A percentile compares a stretch with the other conserved stretches of the same genome.
Evolutionary conservation across 345 rosid genomes (phyloP).

Genomic region (Rhodamnia argentea): DNA sequence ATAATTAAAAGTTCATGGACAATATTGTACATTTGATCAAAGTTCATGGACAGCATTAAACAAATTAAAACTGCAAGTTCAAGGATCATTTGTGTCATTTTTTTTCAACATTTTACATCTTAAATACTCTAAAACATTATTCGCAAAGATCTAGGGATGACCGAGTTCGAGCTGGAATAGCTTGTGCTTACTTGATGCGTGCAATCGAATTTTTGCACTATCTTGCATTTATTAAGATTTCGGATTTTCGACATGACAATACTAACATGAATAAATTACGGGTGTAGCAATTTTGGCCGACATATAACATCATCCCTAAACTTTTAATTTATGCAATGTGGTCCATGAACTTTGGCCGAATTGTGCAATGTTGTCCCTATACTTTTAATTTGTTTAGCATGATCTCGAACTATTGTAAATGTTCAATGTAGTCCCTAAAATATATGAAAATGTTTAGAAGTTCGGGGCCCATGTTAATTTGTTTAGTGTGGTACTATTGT

Average conservation of each 20-base stretch:
- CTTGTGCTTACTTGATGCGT: not conserved
- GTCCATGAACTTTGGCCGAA: no score
- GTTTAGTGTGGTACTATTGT: no score
- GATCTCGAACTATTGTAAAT: no score
- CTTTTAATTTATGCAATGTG: no score
- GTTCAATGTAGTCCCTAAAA: no score
- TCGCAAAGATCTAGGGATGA: not conserved
- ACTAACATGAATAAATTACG: not conserved
- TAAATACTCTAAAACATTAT: not conserved
- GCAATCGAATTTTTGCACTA: not conserved
- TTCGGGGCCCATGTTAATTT: no score
- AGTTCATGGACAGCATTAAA: not conserved
- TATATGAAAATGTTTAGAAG: no score
- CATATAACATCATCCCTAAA: no score
- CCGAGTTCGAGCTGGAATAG: not conserved
- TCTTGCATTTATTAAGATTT: not conserved
- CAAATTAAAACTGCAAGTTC: not conserved
- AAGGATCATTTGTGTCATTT: not conserved
- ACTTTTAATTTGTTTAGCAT: no score
- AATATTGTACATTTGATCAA: rapidly evolving
- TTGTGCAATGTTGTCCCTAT: no score
- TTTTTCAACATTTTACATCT: not conserved
- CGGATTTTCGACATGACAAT: not conserved
- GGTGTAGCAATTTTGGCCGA: no score
- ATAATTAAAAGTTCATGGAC: rapidly evolving